phyloP scores from a whole-genome alignment of 2,329 filamentous ascomycete genomes.

The Colletotrichum phormii region DNA sequence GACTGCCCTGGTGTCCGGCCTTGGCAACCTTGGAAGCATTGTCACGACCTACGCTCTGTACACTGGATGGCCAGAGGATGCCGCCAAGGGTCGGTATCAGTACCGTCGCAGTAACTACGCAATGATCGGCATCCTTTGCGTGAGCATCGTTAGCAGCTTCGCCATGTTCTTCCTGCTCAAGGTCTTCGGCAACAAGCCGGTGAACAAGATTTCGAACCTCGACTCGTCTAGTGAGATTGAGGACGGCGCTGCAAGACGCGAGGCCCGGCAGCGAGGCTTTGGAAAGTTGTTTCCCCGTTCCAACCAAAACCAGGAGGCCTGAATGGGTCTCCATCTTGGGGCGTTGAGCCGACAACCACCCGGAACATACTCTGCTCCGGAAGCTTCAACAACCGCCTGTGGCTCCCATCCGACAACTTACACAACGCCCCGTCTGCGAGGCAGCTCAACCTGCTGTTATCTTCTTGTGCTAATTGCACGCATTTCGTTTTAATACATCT shows the following conservation, averaged over 20 bases:
- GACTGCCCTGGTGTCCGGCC: slow-evolving; percentile 84
- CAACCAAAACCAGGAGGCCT: slow-evolving; percentile 40
- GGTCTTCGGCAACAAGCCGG: slow-evolving; percentile 65
- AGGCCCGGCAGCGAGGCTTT: slow-evolving; percentile 69
- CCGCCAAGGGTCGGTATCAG: slow-evolving; percentile 72
- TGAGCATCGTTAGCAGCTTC: slow-evolving; percentile 80
- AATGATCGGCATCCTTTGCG: slow-evolving; percentile 86
- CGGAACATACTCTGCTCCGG: slow-evolving; percentile 39
- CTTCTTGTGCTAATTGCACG: slow-evolving; percentile 35
- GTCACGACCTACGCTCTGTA: slow-evolving; percentile 91
- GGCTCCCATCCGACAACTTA: not conserved
- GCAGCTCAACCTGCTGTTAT: slow-evolving; percentile 53
- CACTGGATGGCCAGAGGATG: slow-evolving; percentile 85
- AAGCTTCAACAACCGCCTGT: slow-evolving; percentile 46
- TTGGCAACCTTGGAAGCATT: slow-evolving; percentile 88
- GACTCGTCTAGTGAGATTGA: slow-evolving; percentile 60
- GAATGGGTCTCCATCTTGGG: slow-evolving; percentile 1
- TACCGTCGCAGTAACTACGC: slow-evolving; percentile 87
- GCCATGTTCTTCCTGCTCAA: slow-evolving; percentile 76
- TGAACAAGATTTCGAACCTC: slow-evolving; percentile 54
- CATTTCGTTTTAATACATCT: slow-evolving; percentile 25
- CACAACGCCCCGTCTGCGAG: slow-evolving; percentile 2
- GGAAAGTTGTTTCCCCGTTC: slow-evolving; percentile 53
- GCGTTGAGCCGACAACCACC: slow-evolving; percentile 37
- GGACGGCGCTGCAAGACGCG: slow-evolving; percentile 71